phyloP scores from a whole-genome alignment of 768 basidiomycete genomes.

The Termitomyces sp. region DNA sequence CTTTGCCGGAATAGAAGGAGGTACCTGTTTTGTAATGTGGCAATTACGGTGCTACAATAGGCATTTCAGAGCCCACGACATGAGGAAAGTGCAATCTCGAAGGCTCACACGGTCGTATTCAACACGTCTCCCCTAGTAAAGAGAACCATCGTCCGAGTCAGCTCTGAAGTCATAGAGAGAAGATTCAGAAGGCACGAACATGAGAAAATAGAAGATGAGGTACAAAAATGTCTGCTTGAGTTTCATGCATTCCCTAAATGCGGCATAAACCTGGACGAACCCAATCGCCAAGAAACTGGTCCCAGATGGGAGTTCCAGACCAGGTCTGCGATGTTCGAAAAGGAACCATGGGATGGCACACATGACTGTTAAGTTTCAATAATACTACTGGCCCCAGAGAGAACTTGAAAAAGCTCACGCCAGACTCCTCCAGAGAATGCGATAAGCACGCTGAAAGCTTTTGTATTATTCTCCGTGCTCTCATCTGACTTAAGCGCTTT shows the following conservation, averaged over 20 bases:
- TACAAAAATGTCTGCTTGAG: conserved; percentile 74
- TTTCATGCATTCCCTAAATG: conserved; percentile 58
- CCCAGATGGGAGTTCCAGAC: conserved; percentile 51
- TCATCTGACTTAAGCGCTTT: conserved; percentile 57
- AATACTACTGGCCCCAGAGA: not conserved
- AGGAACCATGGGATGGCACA: conserved; percentile 75
- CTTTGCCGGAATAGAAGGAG: not conserved
- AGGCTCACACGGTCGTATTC: conserved; percentile 61
- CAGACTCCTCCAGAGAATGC: conserved; percentile 78
- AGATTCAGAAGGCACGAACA: conserved; percentile 39
- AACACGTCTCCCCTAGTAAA: conserved; percentile 69
- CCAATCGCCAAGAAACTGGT: conserved; percentile 60
- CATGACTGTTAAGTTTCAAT: conserved; percentile 36
- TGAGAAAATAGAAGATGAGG: conserved; percentile 72
- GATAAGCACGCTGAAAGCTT: conserved; percentile 68
- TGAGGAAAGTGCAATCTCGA: no score
- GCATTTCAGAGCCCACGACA: not conserved
- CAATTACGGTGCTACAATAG: conserved; percentile 57
- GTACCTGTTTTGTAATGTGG: conserved; percentile 68
- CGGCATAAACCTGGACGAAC: conserved; percentile 61
- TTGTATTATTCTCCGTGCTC: conserved; percentile 70
- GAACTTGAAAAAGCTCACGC: conserved; percentile 45
- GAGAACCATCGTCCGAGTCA: not conserved
- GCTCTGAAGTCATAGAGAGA: not conserved
- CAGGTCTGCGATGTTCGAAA: conserved; percentile 63